phyloP scores from a whole-genome alignment of 2,329 filamentous ascomycete species.

The Thelonectria blattea region DNA sequence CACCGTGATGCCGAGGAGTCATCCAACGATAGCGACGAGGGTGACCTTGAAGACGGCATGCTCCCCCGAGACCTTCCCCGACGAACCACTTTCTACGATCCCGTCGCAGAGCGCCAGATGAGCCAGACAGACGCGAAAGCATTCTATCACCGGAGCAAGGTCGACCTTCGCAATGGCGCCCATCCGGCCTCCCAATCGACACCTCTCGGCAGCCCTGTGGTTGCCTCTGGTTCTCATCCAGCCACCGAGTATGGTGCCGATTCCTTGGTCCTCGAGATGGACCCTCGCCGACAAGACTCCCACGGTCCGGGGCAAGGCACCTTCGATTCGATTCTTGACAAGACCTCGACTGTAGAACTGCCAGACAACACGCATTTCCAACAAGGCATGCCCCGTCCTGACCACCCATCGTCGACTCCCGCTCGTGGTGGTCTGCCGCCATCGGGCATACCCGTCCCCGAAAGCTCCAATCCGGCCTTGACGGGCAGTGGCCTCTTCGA shows the following conservation, averaged over 20 bases:
- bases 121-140: slow-evolving; percentile 93
- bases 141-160: slow-evolving; percentile 90
- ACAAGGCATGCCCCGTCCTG: slow-evolving; percentile 8
- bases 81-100: slow-evolving; percentile 90
- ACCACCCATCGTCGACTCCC: slow-evolving; percentile 15
- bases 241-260: slow-evolving; percentile 47
- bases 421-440: slow-evolving; percentile 15
- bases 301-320: slow-evolving; percentile 49
- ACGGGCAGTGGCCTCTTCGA: slow-evolving; percentile 63
- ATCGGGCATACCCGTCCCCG: slow-evolving; percentile 22
- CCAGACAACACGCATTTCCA: slow-evolving; percentile 24
- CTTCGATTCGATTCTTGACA: slow-evolving; percentile 27
- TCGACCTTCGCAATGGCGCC: slow-evolving; percentile 55
- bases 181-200: slow-evolving; percentile 50
- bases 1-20: slow-evolving; percentile 32
- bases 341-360: slow-evolving; percentile 17
- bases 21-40: slow-evolving; percentile 33
- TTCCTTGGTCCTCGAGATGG: slow-evolving; percentile 42
- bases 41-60: slow-evolving; percentile 59
- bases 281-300: slow-evolving; percentile 30
- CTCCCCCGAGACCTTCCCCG: slow-evolving; percentile 65
- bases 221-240: slow-evolving; percentile 45
- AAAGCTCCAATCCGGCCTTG: slow-evolving; percentile 32
- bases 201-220: slow-evolving; percentile 54
- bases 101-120: slow-evolving; percentile 91